Base-by-base conservation (phyloP, 1,139 yeast species). In the Geotrichum citri-aurantii region DNA sequence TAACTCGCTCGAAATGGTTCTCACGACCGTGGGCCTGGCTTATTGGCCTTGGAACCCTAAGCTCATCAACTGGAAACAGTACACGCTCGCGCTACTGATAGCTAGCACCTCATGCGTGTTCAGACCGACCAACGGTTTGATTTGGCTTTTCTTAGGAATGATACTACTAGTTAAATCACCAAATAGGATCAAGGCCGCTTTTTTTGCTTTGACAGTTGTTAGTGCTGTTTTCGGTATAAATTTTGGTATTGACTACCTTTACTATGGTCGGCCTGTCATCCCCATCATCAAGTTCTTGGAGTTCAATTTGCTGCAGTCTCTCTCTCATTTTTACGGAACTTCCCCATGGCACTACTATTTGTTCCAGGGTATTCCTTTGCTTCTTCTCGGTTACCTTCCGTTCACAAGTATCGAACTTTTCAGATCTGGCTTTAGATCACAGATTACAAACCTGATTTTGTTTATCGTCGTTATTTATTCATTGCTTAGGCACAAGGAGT, bases 321-420 rank as follows among this genome's bases (percentile, higher is more conserved):
- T 91, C 31, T 86, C 97, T 5, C 79, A 82, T 6, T 90, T 92
- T 66, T 95, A 95, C 71, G 99, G 99, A 0, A 76, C 79, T 0
- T 84, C 95, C 8, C 88, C 95, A 17, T 81, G 92, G 85, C 90
- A 88, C 68, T 95, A 92, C 73, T 95, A 95, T 71, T 49, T 92
- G 1, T 70, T 81, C 11, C 97, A 93, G 73, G 95, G 90, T 7
- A 63, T 93, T 1, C 99, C 99, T 0, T 73, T 93, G 11, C 72
- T 92, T 58, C 70, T 87, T 57, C 79, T 88, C 69, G 81, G 84
- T 2, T 85, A 81, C 63, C 64, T 88, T 4, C 97, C 97, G 0
- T 75, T 86, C 2, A 76, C 81, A 51, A 14, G 80, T 0, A 67
- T 68, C 61, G 88, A 85, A 0, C 60, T 78, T 40, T 61, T 64